Evolutionary conservation across 148 eudicot species (phyloP), one percentile per base, ranked within the genome.

Genomic region (Rhododendron simsii): DNA sequence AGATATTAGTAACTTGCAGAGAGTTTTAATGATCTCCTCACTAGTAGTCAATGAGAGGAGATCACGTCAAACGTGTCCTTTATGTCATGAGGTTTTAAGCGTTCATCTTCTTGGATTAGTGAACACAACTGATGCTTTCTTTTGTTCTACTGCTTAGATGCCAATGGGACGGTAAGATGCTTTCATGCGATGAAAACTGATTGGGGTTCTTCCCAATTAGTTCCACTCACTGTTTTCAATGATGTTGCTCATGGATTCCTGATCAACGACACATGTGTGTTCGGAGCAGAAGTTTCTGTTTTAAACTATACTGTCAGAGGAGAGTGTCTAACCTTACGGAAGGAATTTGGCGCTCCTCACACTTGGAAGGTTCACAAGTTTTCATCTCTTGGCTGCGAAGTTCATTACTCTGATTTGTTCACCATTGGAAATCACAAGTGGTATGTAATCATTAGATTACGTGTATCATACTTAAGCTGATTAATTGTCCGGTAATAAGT

Each of bases 281-380:
- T 79, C 5, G 82, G 82, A 48, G 82, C 37, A 21, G 82, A 79
- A 13, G 59, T 79, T 23, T 79, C n/a, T 79, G 82, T 79, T 2
- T 9, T 48, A 13, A 78, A 45, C 45, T n/a, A 48, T 7, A 79
- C 18, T 15, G 82, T 59, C 37, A 26, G 33, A 79, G 82, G 37
- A 48, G 57, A 47, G 33, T 79, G 57, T 79, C 16, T 79, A 26
- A 79, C 16, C 59, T 9, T 37, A 16, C 10, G 41, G 12, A 10
- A 37, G n/a, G 80, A 2, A 2, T 2, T 76, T 20, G 80, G 1
- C 5, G 9, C n/a, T 2, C 6, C 48, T 18, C 2, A 8, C 12
- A 76, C 14, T 41, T 76, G 80, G 80, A 76, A 41, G 80, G 41
- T 76, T 41, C 16, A 9, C 0, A 18, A 76, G 2, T 76, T 76